Base-by-base conservation (phyloP, 257 asterid genomes). In the Solanum arcanum region DNA sequence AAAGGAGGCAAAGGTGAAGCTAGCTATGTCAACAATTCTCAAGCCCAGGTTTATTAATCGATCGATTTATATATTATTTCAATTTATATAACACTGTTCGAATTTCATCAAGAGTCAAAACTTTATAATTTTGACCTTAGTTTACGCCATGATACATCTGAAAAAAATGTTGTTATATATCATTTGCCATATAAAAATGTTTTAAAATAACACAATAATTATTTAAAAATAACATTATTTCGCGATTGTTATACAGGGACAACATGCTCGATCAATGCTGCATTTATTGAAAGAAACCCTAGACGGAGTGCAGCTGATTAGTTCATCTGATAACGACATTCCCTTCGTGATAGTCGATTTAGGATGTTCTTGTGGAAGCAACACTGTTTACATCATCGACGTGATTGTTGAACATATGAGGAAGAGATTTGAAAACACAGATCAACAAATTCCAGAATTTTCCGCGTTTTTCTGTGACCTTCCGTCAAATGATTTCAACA, bases 1-100 rank as follows among this genome's bases (percentile, higher is more conserved):
- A 94, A 92, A 90, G 99, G 99, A n/a, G 99, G 99, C 89, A 92
- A 92, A 87, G 99, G 97, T 21, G 98, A 97, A 89, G 92, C 95
- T 59, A 97, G 99, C 94, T 97, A 97, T 86, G 95, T 88, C 75
- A 94, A 97, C 88, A 97, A 97, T 85, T 94, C 97, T 74, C 98
- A 97, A 89, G 98, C 99, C 76, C 99, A 97, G 99, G 99, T 94
- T 18, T n/a, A 16, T 0, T 9, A 7, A 66, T 62, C 7, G 1
- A 23, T 23, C 31, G 3, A 15, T 52, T 52, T 52, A 16, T 16
- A 20, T 56, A 56, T 0, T 20, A 1, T 56, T 1, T 29, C 25
- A 31, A 33, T 33, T 70, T 9, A 72, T 72, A 4, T 35, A 20
- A 9, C 16, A 35, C 3, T 9, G 1, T 35, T 35, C 0, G 7